Base-by-base conservation (phyloP, 768 basidiomycete genomes). In the Termitomyces titanicus region DNA sequence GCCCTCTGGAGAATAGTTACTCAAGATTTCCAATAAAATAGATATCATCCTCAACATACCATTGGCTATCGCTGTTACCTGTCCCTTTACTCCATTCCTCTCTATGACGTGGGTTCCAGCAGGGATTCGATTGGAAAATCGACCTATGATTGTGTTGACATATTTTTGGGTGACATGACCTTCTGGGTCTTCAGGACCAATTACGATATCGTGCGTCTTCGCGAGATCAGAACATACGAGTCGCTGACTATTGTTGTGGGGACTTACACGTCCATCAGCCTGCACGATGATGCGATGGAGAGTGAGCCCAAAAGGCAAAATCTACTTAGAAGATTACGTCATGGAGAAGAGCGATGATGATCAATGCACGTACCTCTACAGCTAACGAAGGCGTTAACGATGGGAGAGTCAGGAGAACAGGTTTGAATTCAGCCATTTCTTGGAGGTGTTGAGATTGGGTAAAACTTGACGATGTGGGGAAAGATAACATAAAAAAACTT, bases 181-280 rank as follows among this genome's bases (percentile, higher is more conserved):
- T 58, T 75, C 63, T 47, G 86, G 82, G 42, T 73, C 68, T 70
- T 88, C 84, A 37, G 89, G 88, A 17, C 88, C 89, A 60, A 89
- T 77, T 40, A 91, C 81, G 55, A 91, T 79, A 67, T 90, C 89
- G 69, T 90, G 86, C 6, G 84, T 87, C 86, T 88, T 39, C 60
- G 6, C 15, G 17, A 34, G 9, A 51, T 53, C 37, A 3, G 34
- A 12, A 31, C 20, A 51, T 43, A 37, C 11, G 1, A 47, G 42
- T 49, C n/a, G 8, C 27, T 20, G 15, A 20, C 5, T 22, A 38
- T 22, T 3, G 48, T 17, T 7, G 22, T 22, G 17, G 24, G 47
- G 31, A 62, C 75, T 58, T 64, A 85, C 86, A 67, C 77, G 79
- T 42, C 86, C 88, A 63, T 84, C 80, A 38, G 77, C 78, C 61